Conservation (phyloP, 2,329 filamentous ascomycete genomes). For the Apiospora sp. region DNA sequence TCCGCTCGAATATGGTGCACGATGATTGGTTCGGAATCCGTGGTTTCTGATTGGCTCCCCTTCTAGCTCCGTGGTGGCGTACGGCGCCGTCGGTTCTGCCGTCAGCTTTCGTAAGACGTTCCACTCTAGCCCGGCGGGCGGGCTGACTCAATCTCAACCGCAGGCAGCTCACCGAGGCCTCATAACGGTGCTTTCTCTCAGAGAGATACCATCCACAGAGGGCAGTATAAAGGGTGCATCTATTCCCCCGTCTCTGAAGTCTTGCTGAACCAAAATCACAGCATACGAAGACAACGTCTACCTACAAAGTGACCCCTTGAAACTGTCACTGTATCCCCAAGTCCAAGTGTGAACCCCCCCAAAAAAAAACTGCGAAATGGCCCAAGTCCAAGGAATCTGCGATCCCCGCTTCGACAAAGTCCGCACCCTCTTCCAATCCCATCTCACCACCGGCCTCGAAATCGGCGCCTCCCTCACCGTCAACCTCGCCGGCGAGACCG, state of each 20-base stretch:
- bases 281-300: background rate
- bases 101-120: background rate
- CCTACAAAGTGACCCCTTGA: no score
- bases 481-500: constrained; percentile 47
- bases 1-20: background rate
- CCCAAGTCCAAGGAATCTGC: constrained; percentile 45
- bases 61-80: background rate
- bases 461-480: constrained; percentile 51
- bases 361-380: constrained; percentile 27
- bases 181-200: no score
- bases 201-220: no score
- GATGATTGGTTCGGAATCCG: constrained; percentile 6
- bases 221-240: background rate
- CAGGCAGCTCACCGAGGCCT: background rate
- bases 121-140: background rate
- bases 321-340: no score
- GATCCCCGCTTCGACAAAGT: constrained; percentile 47
- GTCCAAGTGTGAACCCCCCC: background rate
- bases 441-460: constrained; percentile 47
- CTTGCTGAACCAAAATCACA: background rate
- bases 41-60: background rate
- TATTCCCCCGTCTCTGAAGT: background rate
- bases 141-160: background rate
- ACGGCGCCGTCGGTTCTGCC: background rate
- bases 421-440: constrained; percentile 43